Base-by-base conservation (phyloP, 768 basidiomycete species). In the Russula ochroleuca region DNA sequence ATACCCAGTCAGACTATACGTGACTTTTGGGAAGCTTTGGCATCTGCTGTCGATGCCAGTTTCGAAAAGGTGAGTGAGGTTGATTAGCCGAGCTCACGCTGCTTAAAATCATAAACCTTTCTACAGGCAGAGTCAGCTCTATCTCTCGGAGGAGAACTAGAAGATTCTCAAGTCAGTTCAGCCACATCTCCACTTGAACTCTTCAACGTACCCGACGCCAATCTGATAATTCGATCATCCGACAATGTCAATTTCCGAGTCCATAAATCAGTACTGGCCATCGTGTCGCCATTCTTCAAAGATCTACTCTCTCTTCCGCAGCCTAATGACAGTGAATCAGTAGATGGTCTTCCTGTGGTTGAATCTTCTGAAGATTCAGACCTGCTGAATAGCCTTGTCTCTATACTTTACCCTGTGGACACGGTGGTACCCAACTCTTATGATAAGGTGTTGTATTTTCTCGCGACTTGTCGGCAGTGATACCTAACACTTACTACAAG, bases 241-340 rank as follows among this genome's bases (percentile, higher is more conserved):
- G 63, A 60, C 14, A 17, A 23, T 28, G 15, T 38, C 6, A 23
- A 59, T 9, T 67, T 61, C 49, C 57, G 55, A 15, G 49, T 62
- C 14, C 59, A 66, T 49, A 67, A 67, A 25, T 23, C 52, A 0
- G 38, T 48, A 40, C 14, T 67, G 8, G 23, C 47, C 38, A 19
- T 23, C 1, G 28, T 56, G 7, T 67, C 66, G 0, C 51, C 35
- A n/a, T 38, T 62, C 28, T 67, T 67, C 38, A 33, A 14, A 3
- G 65, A 60, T 60, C 23, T 67, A 60, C 41, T 67, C 25, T 61
- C 65, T 13, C 65, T 62, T 25, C 59, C 67, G 15, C 53, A 57
- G 3, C 40, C 58, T n/a, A 11, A 50, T 8, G 11, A 57, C 7
- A 11, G 45, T 45, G 31, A 47, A 5, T 5, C 19, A 1, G 17